Evolutionary conservation across 768 basidiomycete species (phyloP).

Genomic region (Rhodosporidiobolus odoratus): DNA sequence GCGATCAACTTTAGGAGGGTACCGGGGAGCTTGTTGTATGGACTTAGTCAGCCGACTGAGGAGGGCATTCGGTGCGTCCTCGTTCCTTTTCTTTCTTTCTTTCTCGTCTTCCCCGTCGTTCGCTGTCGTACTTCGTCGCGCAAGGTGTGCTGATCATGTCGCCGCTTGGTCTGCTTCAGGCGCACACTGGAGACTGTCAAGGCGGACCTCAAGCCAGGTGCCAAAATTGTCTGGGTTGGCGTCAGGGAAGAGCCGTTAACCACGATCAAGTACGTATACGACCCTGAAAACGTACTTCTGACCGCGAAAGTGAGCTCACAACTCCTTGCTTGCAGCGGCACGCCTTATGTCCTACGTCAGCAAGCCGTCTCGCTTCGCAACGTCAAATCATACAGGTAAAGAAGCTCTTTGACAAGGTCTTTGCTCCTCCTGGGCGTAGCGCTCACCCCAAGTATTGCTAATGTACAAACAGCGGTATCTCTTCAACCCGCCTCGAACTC

Average conservation of each 20-base stretch:
- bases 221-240: slow-evolving; percentile 73
- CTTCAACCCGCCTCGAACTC: slow-evolving; percentile 76
- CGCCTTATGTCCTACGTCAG: slow-evolving; percentile 75
- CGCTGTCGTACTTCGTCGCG: neutral
- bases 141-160: no score
- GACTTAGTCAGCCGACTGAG: slow-evolving; percentile 84
- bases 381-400: slow-evolving; percentile 69
- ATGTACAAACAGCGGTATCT: slow-evolving; percentile 70
- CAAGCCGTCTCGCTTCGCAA: slow-evolving; percentile 83
- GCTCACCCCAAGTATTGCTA: neutral
- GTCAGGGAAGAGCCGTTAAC: slow-evolving; percentile 69
- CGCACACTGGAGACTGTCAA: slow-evolving; percentile 23
- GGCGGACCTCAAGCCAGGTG: neutral
- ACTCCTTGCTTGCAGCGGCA: slow-evolving; percentile 50
- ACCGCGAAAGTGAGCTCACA: no score
- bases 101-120: neutral
- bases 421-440: neutral
- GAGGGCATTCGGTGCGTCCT: slow-evolving; percentile 82
- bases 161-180: neutral
- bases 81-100: slow-evolving; percentile 39
- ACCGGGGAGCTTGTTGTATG: slow-evolving; percentile 73
- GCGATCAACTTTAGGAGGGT: slow-evolving; percentile 90
- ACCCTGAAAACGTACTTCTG: no score
- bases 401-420: neutral
- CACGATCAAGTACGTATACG: slow-evolving; percentile 60